These are phyloP conservation scores for Marasmius oreades DNA, from an alignment of 1,284 basidiomycete species.

Conservation along the genomic window DNA sequence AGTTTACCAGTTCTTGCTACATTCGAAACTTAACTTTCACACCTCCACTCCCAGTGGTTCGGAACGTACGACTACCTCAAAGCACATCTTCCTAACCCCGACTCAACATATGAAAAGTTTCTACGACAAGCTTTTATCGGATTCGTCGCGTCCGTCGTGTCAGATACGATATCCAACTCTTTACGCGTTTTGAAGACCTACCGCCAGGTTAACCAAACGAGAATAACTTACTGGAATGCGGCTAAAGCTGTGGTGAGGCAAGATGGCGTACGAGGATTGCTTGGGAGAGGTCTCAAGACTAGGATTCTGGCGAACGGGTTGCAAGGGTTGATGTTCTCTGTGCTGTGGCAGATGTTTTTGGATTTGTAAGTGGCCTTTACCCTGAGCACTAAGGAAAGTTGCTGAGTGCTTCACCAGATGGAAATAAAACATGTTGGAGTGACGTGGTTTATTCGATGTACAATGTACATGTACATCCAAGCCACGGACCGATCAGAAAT, in stretches of 20 bases:
- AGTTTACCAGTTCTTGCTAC: neutral
- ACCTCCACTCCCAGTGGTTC: constrained; percentile 51
- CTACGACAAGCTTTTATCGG: constrained; percentile 83
- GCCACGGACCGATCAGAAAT: too few species aligned
- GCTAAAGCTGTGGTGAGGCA: constrained; percentile 61
- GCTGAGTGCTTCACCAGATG: too few species aligned
- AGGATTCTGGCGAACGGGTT: constrained; percentile 82
- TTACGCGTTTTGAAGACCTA: constrained; percentile 92
- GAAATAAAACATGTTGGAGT: too few species aligned
- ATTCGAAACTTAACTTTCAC: constrained; percentile 1
- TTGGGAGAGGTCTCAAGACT: constrained; percentile 83
- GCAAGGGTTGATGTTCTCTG: constrained; percentile 81
- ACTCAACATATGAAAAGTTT: constrained; percentile 56
- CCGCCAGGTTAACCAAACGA: constrained; percentile 78
- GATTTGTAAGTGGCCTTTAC: constrained; percentile 59
- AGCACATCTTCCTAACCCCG: constrained; percentile 53
- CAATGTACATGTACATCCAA: too few species aligned
- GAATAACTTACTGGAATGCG: constrained; percentile 71
- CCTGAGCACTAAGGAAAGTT: neutral
- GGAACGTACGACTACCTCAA: constrained; percentile 82
- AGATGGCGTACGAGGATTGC: constrained; percentile 65
- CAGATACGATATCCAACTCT: constrained; percentile 82
- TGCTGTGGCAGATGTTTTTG: constrained; percentile 83
- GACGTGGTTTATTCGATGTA: too few species aligned
- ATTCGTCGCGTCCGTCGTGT: constrained; percentile 77